Conservation (phyloP, 2,329 filamentous ascomycete genomes). For the Colletotrichum neosansevieriae region DNA sequence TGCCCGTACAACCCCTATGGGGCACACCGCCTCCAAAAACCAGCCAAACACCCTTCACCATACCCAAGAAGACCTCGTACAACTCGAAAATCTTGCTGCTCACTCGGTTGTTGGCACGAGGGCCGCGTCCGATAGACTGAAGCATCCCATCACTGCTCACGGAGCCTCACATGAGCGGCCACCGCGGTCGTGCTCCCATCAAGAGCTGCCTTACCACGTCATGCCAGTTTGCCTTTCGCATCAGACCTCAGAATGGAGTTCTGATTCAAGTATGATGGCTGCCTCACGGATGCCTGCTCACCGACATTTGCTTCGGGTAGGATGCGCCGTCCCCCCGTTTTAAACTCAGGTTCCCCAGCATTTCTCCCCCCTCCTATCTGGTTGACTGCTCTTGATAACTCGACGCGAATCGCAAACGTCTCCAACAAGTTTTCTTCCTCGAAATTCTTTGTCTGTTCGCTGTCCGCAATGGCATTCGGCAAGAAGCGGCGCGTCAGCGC, state of each 20-base stretch:
- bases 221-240: slow-evolving; percentile 6
- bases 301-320: slow-evolving; percentile 16
- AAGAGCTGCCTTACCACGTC: slow-evolving; percentile 14
- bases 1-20: slow-evolving; percentile 4
- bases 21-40: slow-evolving; percentile 18
- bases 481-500: slow-evolving; percentile 24
- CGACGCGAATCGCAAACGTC: background rate
- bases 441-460: background rate
- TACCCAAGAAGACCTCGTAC: background rate
- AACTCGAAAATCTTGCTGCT: background rate
- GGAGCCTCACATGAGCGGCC: slow-evolving; percentile 14
- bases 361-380: rapidly evolving
- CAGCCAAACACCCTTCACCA: background rate
- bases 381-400: background rate
- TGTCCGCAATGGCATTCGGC: slow-evolving; percentile 19
- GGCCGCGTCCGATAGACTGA: background rate
- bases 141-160: slow-evolving; percentile 5
- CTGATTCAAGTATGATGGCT: background rate
- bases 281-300: slow-evolving; percentile 25
- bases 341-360: slow-evolving; percentile 5
- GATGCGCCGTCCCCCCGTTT: background rate
- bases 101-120: background rate
- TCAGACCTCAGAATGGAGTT: background rate
- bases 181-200: background rate
- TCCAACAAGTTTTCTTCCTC: background rate